phyloP scores from a whole-genome alignment of 148 eudicot species.

The Vaccinium corymbosum region DNA sequence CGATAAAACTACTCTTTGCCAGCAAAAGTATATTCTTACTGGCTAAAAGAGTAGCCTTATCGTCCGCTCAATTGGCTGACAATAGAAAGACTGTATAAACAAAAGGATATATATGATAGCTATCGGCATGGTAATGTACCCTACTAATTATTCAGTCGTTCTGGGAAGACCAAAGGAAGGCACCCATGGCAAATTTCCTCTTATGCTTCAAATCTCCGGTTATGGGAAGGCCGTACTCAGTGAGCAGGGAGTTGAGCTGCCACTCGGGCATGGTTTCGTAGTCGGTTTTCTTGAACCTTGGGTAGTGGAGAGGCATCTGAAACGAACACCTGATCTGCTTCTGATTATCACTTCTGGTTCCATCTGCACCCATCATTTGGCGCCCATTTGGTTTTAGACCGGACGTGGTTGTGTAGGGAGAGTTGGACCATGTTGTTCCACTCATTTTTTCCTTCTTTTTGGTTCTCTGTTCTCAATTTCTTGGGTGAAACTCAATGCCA shows the following conservation, averaged over 20 bases:
- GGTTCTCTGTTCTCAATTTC: neutral
- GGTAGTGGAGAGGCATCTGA: constrained; percentile 45
- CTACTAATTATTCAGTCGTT: neutral
- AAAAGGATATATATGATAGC: neutral
- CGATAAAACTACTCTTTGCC: no score
- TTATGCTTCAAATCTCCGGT: constrained; percentile 29
- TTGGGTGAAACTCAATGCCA: constrained; percentile 2
- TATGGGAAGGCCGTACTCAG: constrained; percentile 29
- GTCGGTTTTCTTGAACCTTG: constrained; percentile 32
- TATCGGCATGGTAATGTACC: neutral
- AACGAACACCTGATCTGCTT: constrained; percentile 15
- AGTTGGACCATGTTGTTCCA: constrained; percentile 11
- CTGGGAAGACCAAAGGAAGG: constrained; percentile 30
- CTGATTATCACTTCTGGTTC: neutral
- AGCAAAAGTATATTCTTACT: no score
- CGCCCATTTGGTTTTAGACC: constrained; percentile 9
- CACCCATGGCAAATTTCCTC: constrained; percentile 41
- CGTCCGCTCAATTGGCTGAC: no score
- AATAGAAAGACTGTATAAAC: neutral
- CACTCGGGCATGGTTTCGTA: constrained; percentile 45
- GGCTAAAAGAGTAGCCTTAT: no score
- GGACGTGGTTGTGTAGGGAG: neutral
- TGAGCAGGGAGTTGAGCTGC: constrained; percentile 31
- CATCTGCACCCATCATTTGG: neutral
- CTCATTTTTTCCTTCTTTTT: neutral